phyloP scores from a whole-genome alignment of 176 grass and related monocot species.

The Oryza brachyantha region DNA sequence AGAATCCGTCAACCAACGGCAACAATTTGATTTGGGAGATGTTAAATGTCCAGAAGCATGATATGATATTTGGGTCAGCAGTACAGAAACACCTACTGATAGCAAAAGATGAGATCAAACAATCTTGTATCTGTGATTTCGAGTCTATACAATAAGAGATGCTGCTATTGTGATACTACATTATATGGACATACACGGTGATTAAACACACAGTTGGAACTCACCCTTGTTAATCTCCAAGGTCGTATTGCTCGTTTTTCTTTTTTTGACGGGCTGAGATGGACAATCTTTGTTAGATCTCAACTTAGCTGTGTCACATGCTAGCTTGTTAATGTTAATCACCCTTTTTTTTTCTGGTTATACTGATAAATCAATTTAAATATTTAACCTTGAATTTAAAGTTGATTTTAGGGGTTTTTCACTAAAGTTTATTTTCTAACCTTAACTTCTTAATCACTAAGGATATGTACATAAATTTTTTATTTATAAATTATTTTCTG shows the following conservation, averaged over 20 bases:
- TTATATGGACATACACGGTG: too few relatives aligned
- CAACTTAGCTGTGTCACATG: background rate
- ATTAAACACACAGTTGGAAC: too few relatives aligned
- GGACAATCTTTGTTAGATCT: background rate
- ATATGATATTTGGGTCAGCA: background rate
- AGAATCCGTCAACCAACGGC: background rate
- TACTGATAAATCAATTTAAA: too few relatives aligned
- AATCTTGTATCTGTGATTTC: background rate
- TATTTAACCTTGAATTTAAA: too few relatives aligned
- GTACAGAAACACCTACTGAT: background rate
- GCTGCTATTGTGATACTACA: background rate
- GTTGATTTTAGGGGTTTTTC: too few relatives aligned
- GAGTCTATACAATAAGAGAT: background rate
- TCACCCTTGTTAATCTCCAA: too few relatives aligned
- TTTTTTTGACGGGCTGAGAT: background rate
- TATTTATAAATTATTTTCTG: too few relatives aligned
- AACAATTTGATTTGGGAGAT: background rate
- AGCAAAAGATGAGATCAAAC: background rate
- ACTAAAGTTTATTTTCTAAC: too few relatives aligned
- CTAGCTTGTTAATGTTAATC: background rate
- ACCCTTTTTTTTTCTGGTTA: too few relatives aligned
- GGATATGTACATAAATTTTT: too few relatives aligned
- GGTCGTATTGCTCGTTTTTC: too few relatives aligned
- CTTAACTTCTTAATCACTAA: too few relatives aligned
- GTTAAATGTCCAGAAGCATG: background rate